phyloP scores from a whole-genome alignment of 2,329 filamentous ascomycete species.

The Claviceps spartinae region DNA sequence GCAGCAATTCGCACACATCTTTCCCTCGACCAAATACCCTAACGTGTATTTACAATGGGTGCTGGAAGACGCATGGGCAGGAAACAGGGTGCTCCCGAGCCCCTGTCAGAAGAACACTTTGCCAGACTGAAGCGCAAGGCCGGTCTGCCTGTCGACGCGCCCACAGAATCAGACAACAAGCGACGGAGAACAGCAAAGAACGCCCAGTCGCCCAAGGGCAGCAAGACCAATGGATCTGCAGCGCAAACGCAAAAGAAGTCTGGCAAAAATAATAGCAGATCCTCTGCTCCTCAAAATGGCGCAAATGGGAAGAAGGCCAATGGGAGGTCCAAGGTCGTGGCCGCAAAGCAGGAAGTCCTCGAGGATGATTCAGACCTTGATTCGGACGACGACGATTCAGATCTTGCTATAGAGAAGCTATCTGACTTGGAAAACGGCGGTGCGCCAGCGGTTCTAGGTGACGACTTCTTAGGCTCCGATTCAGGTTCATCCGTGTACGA shows the following conservation, averaged over 20 bases:
- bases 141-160: constrained; percentile 48
- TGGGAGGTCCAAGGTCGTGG: constrained; percentile 14
- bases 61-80: constrained; percentile 74
- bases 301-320: constrained; percentile 13
- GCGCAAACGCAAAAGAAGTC: constrained; percentile 14
- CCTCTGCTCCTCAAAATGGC: constrained; percentile 4
- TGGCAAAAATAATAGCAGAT: constrained; percentile 10
- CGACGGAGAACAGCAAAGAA: constrained; percentile 10
- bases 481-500: constrained; percentile 51
- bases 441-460: constrained; percentile 28
- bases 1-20: not conserved
- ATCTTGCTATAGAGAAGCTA: constrained; percentile 25
- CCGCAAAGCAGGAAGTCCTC: constrained; percentile 12
- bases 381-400: constrained; percentile 30
- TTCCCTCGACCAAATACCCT: constrained; percentile 4
- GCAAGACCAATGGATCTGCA: constrained; percentile 4
- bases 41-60: constrained; percentile 51
- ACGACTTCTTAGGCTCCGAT: constrained; percentile 45
- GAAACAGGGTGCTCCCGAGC: constrained; percentile 79
- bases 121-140: constrained; percentile 78
- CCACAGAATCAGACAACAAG: constrained; percentile 28
- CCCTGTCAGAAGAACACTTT: constrained; percentile 67
- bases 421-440: constrained; percentile 29
- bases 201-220: constrained; percentile 12
- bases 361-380: constrained; percentile 24